phyloP scores from a whole-genome alignment of 352 stramenopile genomes.

The Phytophthora cactorum region DNA sequence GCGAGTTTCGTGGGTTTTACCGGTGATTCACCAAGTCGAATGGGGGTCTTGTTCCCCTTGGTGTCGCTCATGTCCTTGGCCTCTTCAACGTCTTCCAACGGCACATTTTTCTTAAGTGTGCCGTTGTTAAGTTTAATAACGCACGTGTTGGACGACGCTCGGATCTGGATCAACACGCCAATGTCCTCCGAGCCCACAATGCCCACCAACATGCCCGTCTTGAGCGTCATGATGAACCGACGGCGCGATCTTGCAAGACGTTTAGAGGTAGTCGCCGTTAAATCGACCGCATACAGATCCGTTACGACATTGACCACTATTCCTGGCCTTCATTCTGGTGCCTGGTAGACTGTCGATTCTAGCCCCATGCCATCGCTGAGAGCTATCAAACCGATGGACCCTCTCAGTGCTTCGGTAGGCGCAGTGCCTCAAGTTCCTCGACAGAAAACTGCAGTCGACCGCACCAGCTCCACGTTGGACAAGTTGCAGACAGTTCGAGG shows the following conservation, averaged over 20 bases:
- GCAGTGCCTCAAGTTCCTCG: slow-evolving; percentile 27
- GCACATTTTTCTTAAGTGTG: slow-evolving; percentile 71
- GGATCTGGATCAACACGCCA: slow-evolving; percentile 70
- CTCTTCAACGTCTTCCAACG: slow-evolving; percentile 64
- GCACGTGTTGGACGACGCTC: slow-evolving; percentile 61
- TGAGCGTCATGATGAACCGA: slow-evolving; percentile 43
- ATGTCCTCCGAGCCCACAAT: slow-evolving; percentile 60
- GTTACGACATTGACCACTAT: slow-evolving; percentile 24
- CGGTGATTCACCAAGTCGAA: slow-evolving; percentile 38
- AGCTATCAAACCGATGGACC: slow-evolving; percentile 41
- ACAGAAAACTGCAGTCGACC: slow-evolving; percentile 41
- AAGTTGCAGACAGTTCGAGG: slow-evolving; percentile 30
- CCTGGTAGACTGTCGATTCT: not conserved
- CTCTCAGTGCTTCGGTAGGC: slow-evolving; percentile 40
- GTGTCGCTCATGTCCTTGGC: slow-evolving; percentile 45
- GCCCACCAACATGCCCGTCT: slow-evolving; percentile 63
- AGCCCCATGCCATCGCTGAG: slow-evolving; percentile 26
- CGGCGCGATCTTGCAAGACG: not conserved
- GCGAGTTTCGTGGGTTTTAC: slow-evolving; percentile 31
- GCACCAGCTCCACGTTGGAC: slow-evolving; percentile 50
- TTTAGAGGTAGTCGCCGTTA: not conserved
- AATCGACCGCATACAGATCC: slow-evolving; percentile 2
- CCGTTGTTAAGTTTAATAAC: slow-evolving; percentile 77
- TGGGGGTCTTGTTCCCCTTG: slow-evolving; percentile 50
- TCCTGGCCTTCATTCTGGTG: slow-evolving; percentile 2